Conservation (phyloP, 441 rosid genomes). For the Euphorbia corollata region DNA sequence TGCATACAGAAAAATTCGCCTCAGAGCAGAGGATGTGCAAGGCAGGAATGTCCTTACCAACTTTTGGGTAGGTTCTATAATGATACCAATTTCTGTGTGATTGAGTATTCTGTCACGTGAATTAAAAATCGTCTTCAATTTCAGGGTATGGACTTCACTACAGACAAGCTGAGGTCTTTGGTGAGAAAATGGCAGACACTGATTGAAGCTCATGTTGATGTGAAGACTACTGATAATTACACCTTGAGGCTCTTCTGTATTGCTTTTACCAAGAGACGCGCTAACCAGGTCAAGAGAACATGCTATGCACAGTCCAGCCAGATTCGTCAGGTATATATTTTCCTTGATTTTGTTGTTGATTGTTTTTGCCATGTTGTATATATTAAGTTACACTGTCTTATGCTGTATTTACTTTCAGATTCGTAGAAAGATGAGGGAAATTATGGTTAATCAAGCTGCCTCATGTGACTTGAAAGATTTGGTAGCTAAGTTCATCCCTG, state of each 20-base stretch:
- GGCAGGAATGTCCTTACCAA: conserved; percentile 77
- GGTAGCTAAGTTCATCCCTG: conserved; percentile 58
- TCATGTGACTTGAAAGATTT: conserved; percentile 62
- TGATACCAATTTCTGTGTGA: neutral
- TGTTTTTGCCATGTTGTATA: too few species aligned
- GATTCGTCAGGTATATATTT: conserved; percentile 49
- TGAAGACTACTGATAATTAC: conserved; percentile 68
- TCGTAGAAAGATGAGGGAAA: conserved; percentile 64
- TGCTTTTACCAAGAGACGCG: conserved; percentile 71
- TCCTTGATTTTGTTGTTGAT: neutral
- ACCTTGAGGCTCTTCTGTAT: conserved; percentile 80
- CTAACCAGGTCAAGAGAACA: conserved; percentile 81
- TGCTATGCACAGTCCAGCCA: conserved; percentile 81
- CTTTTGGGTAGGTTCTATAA: conserved; percentile 56
- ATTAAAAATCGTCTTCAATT: neutral
- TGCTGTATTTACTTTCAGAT: conserved; percentile 29
- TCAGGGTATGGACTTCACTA: conserved; percentile 58
- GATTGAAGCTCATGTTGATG: conserved; percentile 87
- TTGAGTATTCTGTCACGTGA: too few species aligned
- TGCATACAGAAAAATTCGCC: conserved; percentile 68
- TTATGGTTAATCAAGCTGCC: conserved; percentile 52
- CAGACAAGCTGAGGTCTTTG: conserved; percentile 76
- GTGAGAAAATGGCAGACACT: conserved; percentile 79
- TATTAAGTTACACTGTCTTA: neutral
- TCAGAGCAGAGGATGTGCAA: conserved; percentile 84